A percentile compares a stretch with the other conserved stretches of the same genome.
These are phyloP conservation scores for Venturia asperata DNA, from an alignment of 2,329 filamentous ascomycete genomes.

Conservation along the genomic window DNA sequence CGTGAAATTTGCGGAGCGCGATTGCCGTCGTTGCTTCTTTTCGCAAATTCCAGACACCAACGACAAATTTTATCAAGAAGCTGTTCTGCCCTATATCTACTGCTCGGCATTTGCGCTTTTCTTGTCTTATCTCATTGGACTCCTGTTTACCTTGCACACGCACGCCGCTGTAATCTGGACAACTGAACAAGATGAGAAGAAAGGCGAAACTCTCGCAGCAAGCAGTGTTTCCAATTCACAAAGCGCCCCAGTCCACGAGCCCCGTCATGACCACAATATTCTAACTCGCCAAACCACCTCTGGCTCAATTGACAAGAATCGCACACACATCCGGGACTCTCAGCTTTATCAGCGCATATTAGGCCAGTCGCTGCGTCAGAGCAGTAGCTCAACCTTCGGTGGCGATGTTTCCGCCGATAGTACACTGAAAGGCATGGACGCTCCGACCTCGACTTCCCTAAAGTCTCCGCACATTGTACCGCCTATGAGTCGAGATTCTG, in stretches of 20 bases:
- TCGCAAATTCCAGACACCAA: slow-evolving; percentile 76
- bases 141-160: slow-evolving; percentile 92
- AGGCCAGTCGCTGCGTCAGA: slow-evolving; percentile 79
- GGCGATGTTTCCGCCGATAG: slow-evolving; percentile 30
- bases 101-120: slow-evolving; percentile 80
- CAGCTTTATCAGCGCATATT: slow-evolving; percentile 89
- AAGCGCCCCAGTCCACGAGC: neutral
- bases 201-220: slow-evolving; percentile 33
- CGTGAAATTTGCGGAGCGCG: slow-evolving; percentile 45
- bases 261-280: slow-evolving; percentile 5
- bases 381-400: slow-evolving; percentile 57
- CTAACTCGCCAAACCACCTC: slow-evolving; percentile 22
- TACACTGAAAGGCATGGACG: slow-evolving; percentile 21
- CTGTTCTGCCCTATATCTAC: slow-evolving; percentile 90
- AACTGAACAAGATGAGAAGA: slow-evolving; percentile 55
- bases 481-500: slow-evolving; percentile 52
- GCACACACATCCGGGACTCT: slow-evolving; percentile 69
- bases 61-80: slow-evolving; percentile 82
- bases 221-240: slow-evolving; percentile 28
- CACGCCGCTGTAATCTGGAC: slow-evolving; percentile 98
- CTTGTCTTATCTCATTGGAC: slow-evolving; percentile 83
- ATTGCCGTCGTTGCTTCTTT: slow-evolving; percentile 92
- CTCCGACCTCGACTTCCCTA: slow-evolving; percentile 28
- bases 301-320: slow-evolving; percentile 26
- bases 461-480: slow-evolving; percentile 61